A percentile compares a stretch with the other conserved stretches of the same genome.
Evolutionary conservation across 1,139 yeast genomes (phyloP).

Genomic region (Pneumocystis canis): DNA sequence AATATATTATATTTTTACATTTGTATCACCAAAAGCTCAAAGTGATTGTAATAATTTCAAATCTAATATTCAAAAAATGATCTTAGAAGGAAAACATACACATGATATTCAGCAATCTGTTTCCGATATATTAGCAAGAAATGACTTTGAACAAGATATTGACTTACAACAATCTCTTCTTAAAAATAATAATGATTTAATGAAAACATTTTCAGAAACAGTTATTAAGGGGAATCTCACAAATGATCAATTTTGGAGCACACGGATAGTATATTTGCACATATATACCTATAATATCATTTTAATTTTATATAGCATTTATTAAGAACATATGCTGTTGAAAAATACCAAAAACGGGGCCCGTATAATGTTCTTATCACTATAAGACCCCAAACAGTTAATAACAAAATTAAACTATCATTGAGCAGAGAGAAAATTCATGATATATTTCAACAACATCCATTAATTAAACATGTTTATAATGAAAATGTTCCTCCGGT

Average conservation of each 20-base stretch:
- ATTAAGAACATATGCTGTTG: slow-evolving; percentile 70
- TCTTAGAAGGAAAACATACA: background rate
- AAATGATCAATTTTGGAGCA: slow-evolving; percentile 77
- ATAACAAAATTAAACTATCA: slow-evolving; percentile 57
- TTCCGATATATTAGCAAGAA: slow-evolving; percentile 1
- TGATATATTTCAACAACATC: slow-evolving; percentile 85
- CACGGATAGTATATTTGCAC: slow-evolving; percentile 34
- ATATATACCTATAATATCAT: background rate
- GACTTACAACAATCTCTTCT: slow-evolving; percentile 66
- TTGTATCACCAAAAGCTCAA: slow-evolving; percentile 4
- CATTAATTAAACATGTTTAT: slow-evolving; percentile 79
- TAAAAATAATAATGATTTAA: slow-evolving; percentile 52
- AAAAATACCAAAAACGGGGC: slow-evolving; percentile 73
- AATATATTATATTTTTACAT: slow-evolving; percentile 9
- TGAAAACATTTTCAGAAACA: slow-evolving; percentile 71
- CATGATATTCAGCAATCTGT: background rate
- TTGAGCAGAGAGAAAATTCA: slow-evolving; percentile 81
- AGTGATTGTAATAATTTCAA: slow-evolving; percentile 7
- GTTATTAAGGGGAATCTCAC: slow-evolving; percentile 48
- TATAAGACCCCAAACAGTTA: slow-evolving; percentile 69
- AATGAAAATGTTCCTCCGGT: slow-evolving; percentile 68
- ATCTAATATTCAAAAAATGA: background rate
- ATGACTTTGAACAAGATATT: slow-evolving; percentile 31
- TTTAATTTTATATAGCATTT: slow-evolving; percentile 30
- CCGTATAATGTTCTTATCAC: slow-evolving; percentile 89